Conservation (phyloP, 2,329 filamentous ascomycete genomes). For the Neurospora sp. region DNA sequence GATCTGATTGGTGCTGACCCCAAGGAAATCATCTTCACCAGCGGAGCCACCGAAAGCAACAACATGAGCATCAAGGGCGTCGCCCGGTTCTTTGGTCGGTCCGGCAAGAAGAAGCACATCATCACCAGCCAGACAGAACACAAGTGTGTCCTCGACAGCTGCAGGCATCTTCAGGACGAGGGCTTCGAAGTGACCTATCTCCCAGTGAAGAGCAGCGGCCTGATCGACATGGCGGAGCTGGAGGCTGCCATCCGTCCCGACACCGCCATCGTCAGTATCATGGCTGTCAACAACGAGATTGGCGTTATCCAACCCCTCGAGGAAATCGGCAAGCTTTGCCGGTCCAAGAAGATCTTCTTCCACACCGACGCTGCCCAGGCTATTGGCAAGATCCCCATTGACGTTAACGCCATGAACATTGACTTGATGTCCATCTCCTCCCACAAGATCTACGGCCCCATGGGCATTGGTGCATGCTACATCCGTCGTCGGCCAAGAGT, state of each 20-base stretch:
- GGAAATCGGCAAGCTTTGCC: slow-evolving; percentile 86
- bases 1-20: slow-evolving; percentile 83
- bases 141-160: slow-evolving; percentile 97
- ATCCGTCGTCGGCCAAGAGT: slow-evolving; percentile 87
- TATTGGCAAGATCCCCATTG: slow-evolving; percentile 94
- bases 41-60: slow-evolving; percentile 95
- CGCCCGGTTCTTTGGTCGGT: slow-evolving; percentile 84
- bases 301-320: slow-evolving; percentile 96
- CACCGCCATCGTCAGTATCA: slow-evolving; percentile 87
- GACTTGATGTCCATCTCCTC: slow-evolving; percentile 98
- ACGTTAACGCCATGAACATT: slow-evolving; percentile 96
- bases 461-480: slow-evolving; percentile 94
- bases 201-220: slow-evolving; percentile 76
- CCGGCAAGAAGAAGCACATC: slow-evolving; percentile 96
- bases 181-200: slow-evolving; percentile 96
- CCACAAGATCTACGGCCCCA: slow-evolving; percentile 97
- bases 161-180: slow-evolving; percentile 91
- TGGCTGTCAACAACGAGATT: slow-evolving; percentile 99
- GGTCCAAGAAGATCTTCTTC: slow-evolving; percentile 91
- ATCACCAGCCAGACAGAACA: slow-evolving; percentile 97
- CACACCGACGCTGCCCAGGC: slow-evolving; percentile 95
- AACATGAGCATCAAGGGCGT: slow-evolving; percentile 99
- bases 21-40: slow-evolving; percentile 98
- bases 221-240: slow-evolving; percentile 74
- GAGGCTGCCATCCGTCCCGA: slow-evolving; percentile 85